Evolutionary conservation across 192 early-diverging fungal species (phyloP), one percentile per base, ranked within the genome.

Genomic region (Mortierella alpina): DNA sequence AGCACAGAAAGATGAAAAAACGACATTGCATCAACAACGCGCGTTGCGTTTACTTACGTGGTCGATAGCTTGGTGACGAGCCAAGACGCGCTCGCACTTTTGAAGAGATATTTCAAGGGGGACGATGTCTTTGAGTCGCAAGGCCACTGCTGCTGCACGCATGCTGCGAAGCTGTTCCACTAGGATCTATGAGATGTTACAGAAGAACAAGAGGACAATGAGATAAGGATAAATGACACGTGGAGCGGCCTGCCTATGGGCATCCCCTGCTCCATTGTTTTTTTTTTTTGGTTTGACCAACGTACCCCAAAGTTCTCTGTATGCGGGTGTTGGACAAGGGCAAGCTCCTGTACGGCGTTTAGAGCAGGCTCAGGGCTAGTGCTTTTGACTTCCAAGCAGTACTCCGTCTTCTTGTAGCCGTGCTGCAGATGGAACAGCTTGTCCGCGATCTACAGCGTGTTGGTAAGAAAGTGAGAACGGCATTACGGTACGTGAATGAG

Each of bases 81-180:
- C n/a, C 44, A 56, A 59, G 40, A 77, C 75, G 45, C 75, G 60
- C 31, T 77, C 75, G 46, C 75, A 77, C 56, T 65, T 77, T 18
- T 45, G 17, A 12, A 65, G 47, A 1, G 55, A 55, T 13, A 0
- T 12, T 1, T 51, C 49, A n/a, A 77, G 49, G n/a, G 42, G 45
- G 3, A 18, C 54, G 48, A 52, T 20, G 8, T 70, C 62, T 2
- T 70, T 68, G 6, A 63, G 53, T 11, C 65, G 75, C 9, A 77
- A 7, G 1, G 55, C 20, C 39, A 22, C 50, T 39, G 73, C 75
- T 5, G 62, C 75, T 6, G 39, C 8, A 8, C 62, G 15, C 75
- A 77, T 70, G 2, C 59, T 44, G 2, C 22, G 56, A 9, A 79
- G 42, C 7, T 79, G 75, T 13, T 66, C 44, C 0, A 71, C 63